Conservation (phyloP, 2,329 filamentous ascomycete species). For the Pseudogymnoascus sp. region DNA sequence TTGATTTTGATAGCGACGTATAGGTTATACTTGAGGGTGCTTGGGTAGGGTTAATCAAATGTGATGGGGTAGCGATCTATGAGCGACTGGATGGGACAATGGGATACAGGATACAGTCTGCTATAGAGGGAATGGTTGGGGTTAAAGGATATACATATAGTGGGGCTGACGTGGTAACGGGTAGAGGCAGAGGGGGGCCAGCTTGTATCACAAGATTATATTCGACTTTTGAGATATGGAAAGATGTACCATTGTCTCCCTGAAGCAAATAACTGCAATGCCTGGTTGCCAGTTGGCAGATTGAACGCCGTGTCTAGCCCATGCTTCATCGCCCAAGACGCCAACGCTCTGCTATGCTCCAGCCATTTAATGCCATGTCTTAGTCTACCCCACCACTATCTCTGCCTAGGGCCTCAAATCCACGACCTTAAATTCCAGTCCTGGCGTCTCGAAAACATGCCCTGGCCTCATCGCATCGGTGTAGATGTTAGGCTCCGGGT, state of each 20-base stretch:
- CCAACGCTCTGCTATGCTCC: constrained; percentile 14
- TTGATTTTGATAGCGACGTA: neutral
- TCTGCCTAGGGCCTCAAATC: constrained; percentile 44
- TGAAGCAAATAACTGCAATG: neutral
- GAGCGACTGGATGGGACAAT: neutral
- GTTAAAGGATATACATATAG: neutral
- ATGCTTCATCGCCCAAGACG: constrained; percentile 6
- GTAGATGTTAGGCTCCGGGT: constrained; percentile 36
- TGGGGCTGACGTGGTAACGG: neutral
- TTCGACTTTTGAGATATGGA: constrained; percentile 1
- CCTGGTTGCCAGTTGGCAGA: neutral
- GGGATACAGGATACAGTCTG: neutral
- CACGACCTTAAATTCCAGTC: constrained; percentile 56
- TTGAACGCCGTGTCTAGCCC: constrained; percentile 5
- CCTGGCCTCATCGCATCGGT: constrained; percentile 43
- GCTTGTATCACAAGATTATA: constrained; percentile 1
- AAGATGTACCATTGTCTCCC: neutral
- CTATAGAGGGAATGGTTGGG: neutral
- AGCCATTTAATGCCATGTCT: neutral
- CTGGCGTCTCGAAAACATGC: constrained; percentile 52
- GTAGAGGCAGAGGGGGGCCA: neutral
- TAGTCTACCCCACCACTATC: neutral
- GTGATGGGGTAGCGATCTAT: neutral
- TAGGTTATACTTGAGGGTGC: neutral
- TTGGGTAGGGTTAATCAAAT: neutral